Evolutionary conservation across 371 early-diverging fungal species (phyloP).

Genomic region (Dinochytrium kinnereticum): DNA sequence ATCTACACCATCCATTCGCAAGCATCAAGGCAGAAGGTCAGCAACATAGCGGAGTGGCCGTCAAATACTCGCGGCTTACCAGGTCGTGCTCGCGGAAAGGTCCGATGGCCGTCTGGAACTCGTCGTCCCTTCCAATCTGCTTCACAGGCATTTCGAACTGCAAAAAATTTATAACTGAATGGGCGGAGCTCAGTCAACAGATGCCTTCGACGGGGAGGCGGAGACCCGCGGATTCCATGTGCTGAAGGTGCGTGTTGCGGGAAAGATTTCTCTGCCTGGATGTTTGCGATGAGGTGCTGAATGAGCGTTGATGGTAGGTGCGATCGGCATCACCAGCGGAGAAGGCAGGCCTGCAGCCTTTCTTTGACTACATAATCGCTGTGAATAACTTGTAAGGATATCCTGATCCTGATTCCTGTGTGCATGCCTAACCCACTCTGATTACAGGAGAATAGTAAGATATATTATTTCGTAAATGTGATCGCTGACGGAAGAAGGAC

Average conservation of each 20-base stretch:
- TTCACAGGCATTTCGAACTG: conserved; percentile 2
- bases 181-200: not conserved
- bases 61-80: too few relatives aligned
- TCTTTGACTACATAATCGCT: conserved; percentile 29
- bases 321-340: conserved; percentile 25
- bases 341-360: conserved; percentile 22
- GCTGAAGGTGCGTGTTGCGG: not conserved
- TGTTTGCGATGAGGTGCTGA: not conserved
- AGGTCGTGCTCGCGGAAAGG: conserved; percentile 13
- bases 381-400: conserved; percentile 16
- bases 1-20: too few relatives aligned
- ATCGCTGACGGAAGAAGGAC: not conserved
- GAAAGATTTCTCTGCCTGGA: not conserved
- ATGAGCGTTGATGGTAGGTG: not conserved
- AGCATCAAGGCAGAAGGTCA: too few relatives aligned
- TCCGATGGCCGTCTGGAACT: not conserved
- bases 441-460: not conserved
- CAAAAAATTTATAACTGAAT: not conserved
- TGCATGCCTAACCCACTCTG: too few relatives aligned
- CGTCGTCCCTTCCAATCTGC: not conserved
- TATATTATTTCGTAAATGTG: too few relatives aligned
- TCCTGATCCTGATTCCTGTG: not conserved
- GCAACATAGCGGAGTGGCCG: too few relatives aligned
- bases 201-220: not conserved
- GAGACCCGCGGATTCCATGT: conserved; percentile 6